These are phyloP conservation scores for Leishmania aethiopica DNA, from an alignment of 208 protist species.

Conservation along the genomic window DNA sequence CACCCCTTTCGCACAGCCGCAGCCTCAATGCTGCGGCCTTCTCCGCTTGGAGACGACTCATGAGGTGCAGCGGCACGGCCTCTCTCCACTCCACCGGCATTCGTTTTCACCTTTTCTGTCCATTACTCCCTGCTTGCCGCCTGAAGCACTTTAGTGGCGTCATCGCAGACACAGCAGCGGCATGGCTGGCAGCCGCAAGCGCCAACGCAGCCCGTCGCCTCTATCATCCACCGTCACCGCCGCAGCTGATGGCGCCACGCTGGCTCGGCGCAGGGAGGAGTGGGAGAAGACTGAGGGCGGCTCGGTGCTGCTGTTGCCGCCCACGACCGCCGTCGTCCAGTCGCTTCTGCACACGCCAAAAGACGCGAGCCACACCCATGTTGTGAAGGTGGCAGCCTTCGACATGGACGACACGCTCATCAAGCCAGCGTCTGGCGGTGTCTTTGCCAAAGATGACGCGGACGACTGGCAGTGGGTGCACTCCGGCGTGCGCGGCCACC, in stretches of 20 bases:
- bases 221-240: background rate
- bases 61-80: background rate
- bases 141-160: background rate
- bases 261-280: conserved; percentile 13
- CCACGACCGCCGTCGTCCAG: conserved; percentile 27
- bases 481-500: conserved; percentile 37
- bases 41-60: background rate
- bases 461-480: conserved; percentile 72
- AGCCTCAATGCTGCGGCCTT: background rate
- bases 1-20: background rate
- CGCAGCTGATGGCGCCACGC: background rate
- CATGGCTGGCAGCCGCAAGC: conserved; percentile 18
- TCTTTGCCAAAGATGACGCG: conserved; percentile 64
- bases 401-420: conserved; percentile 85
- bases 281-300: conserved; percentile 34
- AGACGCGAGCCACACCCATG: background rate
- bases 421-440: conserved; percentile 50
- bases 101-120: background rate
- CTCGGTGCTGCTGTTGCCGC: conserved; percentile 38
- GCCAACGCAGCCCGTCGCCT: conserved; percentile 12
- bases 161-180: background rate
- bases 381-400: conserved; percentile 68
- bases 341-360: conserved; percentile 1
- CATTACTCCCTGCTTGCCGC: background rate
- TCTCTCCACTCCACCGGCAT: background rate